Conservation (phyloP, 1,284 basidiomycete genomes). For the Neonothopanus nambi region DNA sequence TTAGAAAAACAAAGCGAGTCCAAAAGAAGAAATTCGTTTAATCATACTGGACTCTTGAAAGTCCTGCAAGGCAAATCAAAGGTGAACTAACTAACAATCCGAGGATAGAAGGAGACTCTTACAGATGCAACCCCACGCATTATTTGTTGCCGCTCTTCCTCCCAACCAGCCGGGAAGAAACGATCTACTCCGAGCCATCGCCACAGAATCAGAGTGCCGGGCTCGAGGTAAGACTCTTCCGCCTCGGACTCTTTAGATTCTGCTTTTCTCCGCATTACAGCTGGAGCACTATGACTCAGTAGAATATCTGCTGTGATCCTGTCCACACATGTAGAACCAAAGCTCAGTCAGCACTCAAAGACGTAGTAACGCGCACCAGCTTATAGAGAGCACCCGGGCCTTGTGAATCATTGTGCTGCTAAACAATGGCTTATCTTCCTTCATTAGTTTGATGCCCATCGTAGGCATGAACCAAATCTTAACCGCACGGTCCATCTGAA, state of each 20-base stretch:
- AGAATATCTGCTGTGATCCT: constrained; percentile 66
- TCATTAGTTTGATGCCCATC: constrained; percentile 37
- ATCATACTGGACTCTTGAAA: constrained; percentile 69
- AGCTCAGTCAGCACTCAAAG: neutral
- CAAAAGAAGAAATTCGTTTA: too few relatives aligned
- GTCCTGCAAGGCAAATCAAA: constrained; percentile 44
- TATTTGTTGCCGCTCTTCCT: constrained; percentile 36
- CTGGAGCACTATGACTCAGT: constrained; percentile 59
- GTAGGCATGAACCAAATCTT: constrained; percentile 67
- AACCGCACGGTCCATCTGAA: constrained; percentile 65
- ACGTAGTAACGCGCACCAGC: constrained; percentile 45
- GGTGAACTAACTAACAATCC: constrained; percentile 1
- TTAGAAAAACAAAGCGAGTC: too few relatives aligned
- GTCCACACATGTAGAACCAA: neutral
- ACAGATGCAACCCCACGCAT: constrained; percentile 64
- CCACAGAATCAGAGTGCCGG: constrained; percentile 62
- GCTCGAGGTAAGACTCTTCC: constrained; percentile 35
- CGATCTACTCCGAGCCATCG: constrained; percentile 65
- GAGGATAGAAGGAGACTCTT: constrained; percentile 27
- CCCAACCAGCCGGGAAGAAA: constrained; percentile 54
- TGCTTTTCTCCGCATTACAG: constrained; percentile 42
- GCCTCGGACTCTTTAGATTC: constrained; percentile 28
- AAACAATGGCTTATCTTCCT: constrained; percentile 76
- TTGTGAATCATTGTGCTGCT: constrained; percentile 64
- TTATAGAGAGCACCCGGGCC: constrained; percentile 61